These are phyloP conservation scores for Coemansia erecta DNA, from an alignment of 192 early-diverging fungal genomes.

Conservation along the genomic window DNA sequence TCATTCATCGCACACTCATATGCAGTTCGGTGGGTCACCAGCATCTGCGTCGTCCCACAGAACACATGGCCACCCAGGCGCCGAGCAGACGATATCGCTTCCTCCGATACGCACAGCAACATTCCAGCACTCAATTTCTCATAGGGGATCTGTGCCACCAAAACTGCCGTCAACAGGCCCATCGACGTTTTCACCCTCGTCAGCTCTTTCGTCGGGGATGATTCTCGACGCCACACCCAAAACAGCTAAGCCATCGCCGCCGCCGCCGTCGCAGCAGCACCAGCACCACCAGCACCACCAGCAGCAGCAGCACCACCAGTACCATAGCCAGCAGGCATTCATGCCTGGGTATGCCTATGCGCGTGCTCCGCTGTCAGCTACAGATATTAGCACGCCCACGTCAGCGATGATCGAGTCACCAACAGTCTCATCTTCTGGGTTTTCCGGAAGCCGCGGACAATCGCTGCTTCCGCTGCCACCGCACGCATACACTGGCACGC, in stretches of 20 bases:
- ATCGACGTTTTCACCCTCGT: background rate
- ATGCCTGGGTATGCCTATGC: background rate
- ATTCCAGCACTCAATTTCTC: background rate
- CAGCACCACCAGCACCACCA: slow-evolving; percentile 7
- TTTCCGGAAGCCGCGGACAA: slow-evolving; percentile 3
- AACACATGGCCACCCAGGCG: background rate
- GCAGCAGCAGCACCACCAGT: no score
- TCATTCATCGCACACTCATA: slow-evolving; percentile 7
- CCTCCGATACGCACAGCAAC: slow-evolving; percentile 10
- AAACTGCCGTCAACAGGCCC: background rate
- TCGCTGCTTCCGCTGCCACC: background rate
- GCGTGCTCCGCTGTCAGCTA: slow-evolving; percentile 18
- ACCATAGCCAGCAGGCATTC: slow-evolving; percentile 2
- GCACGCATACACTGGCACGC: slow-evolving; percentile 10
- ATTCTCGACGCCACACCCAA: slow-evolving; percentile 8
- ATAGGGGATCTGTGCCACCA: slow-evolving; percentile 4
- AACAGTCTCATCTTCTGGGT: slow-evolving; percentile 9
- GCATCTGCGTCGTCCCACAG: slow-evolving; percentile 9
- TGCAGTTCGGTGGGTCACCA: background rate
- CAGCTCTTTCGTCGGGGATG: background rate
- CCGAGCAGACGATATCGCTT: slow-evolving; percentile 8
- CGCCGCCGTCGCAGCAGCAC: slow-evolving; percentile 8
- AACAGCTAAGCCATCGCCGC: slow-evolving; percentile 11
- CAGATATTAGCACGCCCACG: slow-evolving; percentile 9
- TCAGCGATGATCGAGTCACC: slow-evolving; percentile 29